These are phyloP conservation scores for Hypoxylon sp. DNA, from an alignment of 2,329 filamentous ascomycete genomes.

Conservation along the genomic window DNA sequence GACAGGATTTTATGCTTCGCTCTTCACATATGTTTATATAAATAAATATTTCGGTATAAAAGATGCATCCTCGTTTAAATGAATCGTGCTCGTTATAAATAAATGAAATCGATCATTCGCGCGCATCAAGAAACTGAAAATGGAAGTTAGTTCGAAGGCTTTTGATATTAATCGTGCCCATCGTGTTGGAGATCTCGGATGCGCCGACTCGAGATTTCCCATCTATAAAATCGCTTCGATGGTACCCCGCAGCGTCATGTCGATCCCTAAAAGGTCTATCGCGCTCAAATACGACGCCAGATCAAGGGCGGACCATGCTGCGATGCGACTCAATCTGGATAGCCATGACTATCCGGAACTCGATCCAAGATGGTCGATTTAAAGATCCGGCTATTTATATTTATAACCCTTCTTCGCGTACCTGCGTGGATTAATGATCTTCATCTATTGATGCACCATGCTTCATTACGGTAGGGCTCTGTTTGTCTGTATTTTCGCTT, in stretches of 20 bases:
- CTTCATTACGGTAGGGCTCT: conserved; percentile 13
- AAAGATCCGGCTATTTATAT: conserved; percentile 35
- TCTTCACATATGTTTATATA: background rate
- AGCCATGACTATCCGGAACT: conserved; percentile 27
- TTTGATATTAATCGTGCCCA: conserved; percentile 13
- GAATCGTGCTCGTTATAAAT: background rate
- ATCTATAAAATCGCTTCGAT: conserved; percentile 21
- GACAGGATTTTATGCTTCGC: background rate
- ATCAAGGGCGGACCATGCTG: conserved; percentile 16
- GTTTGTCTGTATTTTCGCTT: conserved; percentile 34
- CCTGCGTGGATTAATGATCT: conserved; percentile 1
- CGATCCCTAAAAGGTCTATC: conserved; percentile 25
- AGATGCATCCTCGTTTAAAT: background rate
- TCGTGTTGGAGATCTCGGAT: conserved; percentile 10
- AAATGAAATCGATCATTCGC: background rate
- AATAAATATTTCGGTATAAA: background rate
- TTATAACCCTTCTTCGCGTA: background rate
- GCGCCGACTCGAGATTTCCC: conserved; percentile 17
- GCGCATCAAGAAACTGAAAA: background rate
- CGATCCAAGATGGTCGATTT: conserved; percentile 26
- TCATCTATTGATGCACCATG: conserved; percentile 27
- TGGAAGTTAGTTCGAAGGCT: conserved; percentile 2
- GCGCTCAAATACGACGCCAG: conserved; percentile 32
- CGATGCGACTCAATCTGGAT: conserved; percentile 32
- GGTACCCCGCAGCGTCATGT: conserved; percentile 39